Conservation (phyloP, 2,329 filamentous ascomycete species). For the Rutstroemia sp. region DNA sequence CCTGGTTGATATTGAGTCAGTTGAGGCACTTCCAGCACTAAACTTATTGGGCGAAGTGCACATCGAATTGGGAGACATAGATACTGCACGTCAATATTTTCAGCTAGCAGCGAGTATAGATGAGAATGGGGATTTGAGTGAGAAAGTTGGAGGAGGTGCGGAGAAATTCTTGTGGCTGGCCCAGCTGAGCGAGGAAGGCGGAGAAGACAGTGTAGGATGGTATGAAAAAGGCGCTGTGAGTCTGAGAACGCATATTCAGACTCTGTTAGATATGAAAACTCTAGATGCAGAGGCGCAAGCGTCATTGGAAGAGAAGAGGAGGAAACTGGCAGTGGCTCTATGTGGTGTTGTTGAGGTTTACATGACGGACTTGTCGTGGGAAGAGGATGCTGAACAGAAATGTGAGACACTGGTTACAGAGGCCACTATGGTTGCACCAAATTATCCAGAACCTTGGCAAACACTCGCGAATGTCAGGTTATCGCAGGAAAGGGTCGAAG, state of each 20-base stretch:
- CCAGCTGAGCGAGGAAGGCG: slow-evolving; percentile 71
- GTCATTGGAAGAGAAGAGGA: slow-evolving; percentile 61
- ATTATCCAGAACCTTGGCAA: slow-evolving; percentile 83
- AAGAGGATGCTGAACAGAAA: slow-evolving; percentile 78
- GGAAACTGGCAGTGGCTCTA: slow-evolving; percentile 80
- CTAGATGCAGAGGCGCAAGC: slow-evolving; percentile 34
- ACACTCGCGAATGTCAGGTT: slow-evolving; percentile 91
- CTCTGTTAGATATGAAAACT: slow-evolving; percentile 45
- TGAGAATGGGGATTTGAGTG: slow-evolving; percentile 61
- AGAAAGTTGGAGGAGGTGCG: slow-evolving; percentile 69
- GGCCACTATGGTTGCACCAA: slow-evolving; percentile 76
- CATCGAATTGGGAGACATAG: slow-evolving; percentile 53
- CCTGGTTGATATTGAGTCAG: slow-evolving; percentile 18
- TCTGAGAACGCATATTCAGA: slow-evolving; percentile 63
- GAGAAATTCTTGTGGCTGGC: slow-evolving; percentile 96
- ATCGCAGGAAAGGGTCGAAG: slow-evolving; percentile 71
- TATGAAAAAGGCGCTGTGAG: slow-evolving; percentile 64
- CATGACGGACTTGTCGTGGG: slow-evolving; percentile 96
- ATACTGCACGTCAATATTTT: slow-evolving; percentile 67
- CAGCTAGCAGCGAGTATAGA: slow-evolving; percentile 68
- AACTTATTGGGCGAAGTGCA: slow-evolving; percentile 32
- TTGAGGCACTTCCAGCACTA: slow-evolving; percentile 26
- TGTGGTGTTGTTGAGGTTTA: slow-evolving; percentile 95
- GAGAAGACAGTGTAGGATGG: slow-evolving; percentile 58
- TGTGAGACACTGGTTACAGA: slow-evolving; percentile 89